Conservation (phyloP, 495 filamentous ascomycete genomes). For the Tuber melanosporum region DNA sequence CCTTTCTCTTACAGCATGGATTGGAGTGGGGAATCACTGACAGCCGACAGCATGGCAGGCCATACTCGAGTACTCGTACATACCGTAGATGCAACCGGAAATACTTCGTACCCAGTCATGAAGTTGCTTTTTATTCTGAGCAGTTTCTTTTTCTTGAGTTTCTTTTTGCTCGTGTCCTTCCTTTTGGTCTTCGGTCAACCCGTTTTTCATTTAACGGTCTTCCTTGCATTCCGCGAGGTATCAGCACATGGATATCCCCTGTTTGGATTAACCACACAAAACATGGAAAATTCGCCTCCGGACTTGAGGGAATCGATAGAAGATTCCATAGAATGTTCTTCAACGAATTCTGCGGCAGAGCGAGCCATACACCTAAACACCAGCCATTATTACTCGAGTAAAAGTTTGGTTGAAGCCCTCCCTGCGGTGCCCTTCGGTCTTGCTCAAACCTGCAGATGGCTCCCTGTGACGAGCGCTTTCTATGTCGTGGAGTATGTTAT, state of each 20-base stretch:
- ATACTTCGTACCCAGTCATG: neutral
- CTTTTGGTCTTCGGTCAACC: neutral
- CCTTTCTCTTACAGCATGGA: neutral
- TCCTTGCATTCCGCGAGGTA: neutral
- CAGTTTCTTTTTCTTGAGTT: neutral
- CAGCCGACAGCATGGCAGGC: neutral
- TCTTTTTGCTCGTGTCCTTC: neutral
- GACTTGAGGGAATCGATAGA: neutral
- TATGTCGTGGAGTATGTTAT: neutral
- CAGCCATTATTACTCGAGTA: neutral
- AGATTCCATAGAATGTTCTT: neutral
- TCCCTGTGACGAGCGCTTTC: neutral
- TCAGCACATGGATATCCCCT: neutral
- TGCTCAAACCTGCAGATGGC: neutral
- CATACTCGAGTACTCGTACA: neutral
- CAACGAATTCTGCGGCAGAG: neutral
- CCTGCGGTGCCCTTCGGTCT: neutral
- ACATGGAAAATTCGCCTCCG: neutral
- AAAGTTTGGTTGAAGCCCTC: neutral
- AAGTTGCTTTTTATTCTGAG: neutral
- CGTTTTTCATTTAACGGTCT: conserved; percentile 2
- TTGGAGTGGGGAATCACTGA: conserved; percentile 3
- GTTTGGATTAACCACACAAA: neutral
- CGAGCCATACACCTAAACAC: neutral
- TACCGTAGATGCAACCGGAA: neutral